Percentiles rank a stretch among this genome's conserved stretches.
phyloP scores from a whole-genome alignment of 1,284 basidiomycete species.

The Trichosporon sp. region DNA sequence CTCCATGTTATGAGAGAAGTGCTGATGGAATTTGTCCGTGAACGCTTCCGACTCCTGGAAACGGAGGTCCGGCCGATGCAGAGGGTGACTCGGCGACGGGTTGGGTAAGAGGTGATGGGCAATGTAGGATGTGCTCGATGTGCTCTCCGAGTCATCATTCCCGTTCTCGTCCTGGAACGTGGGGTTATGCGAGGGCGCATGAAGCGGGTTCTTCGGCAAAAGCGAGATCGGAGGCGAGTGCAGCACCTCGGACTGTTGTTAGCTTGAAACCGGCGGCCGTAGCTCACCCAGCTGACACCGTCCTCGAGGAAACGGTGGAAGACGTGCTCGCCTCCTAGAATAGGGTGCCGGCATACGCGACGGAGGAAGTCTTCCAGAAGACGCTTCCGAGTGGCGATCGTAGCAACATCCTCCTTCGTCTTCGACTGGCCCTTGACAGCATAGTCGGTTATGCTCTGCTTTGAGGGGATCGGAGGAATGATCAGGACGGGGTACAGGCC shows the following conservation, averaged over 20 bases:
- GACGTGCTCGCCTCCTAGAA: conserved; percentile 87
- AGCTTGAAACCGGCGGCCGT: conserved; percentile 8
- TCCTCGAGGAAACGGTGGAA: conserved; percentile 94
- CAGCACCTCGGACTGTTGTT: conserved; percentile 71
- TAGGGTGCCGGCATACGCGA: conserved; percentile 81
- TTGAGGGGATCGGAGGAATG: conserved; percentile 95
- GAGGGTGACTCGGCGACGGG: conserved; percentile 77
- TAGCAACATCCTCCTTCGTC: conserved; percentile 89
- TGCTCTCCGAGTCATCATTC: conserved; percentile 27
- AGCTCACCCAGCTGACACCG: conserved; percentile 84
- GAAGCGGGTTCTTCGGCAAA: conserved; percentile 90
- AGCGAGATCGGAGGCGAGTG: conserved; percentile 85
- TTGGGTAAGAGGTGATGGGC: conserved; percentile 63
- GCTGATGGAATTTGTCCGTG: conserved; percentile 91
- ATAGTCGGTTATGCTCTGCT: conserved; percentile 93
- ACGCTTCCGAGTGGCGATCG: conserved; percentile 87
- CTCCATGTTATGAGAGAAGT: conserved; percentile 87
- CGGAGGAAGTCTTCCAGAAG: conserved; percentile 95
- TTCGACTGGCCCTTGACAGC: conserved; percentile 88
- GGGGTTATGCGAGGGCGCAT: conserved; percentile 91
- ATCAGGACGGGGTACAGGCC: conserved; percentile 94
- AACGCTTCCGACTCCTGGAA: conserved; percentile 96
- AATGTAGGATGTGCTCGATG: conserved; percentile 41
- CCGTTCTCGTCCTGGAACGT: conserved; percentile 52
- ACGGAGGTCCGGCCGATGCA: conserved; percentile 83